Evolutionary conservation across 345 rosid genomes (phyloP).

Genomic region (Eucalyptus decipiens): DNA sequence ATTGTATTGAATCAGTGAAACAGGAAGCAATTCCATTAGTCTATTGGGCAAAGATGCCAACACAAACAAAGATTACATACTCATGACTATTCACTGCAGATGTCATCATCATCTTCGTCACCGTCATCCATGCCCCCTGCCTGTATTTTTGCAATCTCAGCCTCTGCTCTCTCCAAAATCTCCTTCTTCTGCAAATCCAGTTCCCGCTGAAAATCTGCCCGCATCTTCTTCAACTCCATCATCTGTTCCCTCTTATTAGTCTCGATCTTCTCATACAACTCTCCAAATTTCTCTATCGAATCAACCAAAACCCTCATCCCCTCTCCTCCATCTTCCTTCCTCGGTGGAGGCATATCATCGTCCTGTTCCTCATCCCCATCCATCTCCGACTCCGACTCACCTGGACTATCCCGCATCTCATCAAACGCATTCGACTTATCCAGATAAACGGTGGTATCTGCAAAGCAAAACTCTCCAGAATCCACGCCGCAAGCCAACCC

Average conservation of each 20-base stretch:
- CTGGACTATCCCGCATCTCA: conserved; percentile 59
- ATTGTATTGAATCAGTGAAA: neutral
- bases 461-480: conserved; percentile 48
- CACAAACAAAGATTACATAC: neutral
- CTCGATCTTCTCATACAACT: conserved; percentile 51
- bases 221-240: conserved; percentile 47
- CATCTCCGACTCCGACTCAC: conserved; percentile 24
- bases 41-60: neutral
- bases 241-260: conserved; percentile 45
- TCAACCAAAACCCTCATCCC: conserved; percentile 30
- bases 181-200: conserved; percentile 47
- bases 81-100: conserved; percentile 1
- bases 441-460: conserved; percentile 37
- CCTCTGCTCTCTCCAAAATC: conserved; percentile 35
- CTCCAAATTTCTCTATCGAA: conserved; percentile 40
- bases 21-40: neutral
- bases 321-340: conserved; percentile 4
- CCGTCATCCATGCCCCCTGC: conserved; percentile 7
- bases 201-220: conserved; percentile 27
- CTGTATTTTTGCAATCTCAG: conserved; percentile 39
- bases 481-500: conserved; percentile 45
- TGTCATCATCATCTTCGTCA: conserved; percentile 12
- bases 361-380: conserved; percentile 19
- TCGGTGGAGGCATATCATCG: conserved; percentile 6
- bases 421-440: conserved; percentile 37